Percentiles rank a stretch among this genome's conserved stretches.
These are phyloP conservation scores for Protomyces inouyei DNA, from an alignment of 1,139 yeast species.

Conservation along the genomic window DNA sequence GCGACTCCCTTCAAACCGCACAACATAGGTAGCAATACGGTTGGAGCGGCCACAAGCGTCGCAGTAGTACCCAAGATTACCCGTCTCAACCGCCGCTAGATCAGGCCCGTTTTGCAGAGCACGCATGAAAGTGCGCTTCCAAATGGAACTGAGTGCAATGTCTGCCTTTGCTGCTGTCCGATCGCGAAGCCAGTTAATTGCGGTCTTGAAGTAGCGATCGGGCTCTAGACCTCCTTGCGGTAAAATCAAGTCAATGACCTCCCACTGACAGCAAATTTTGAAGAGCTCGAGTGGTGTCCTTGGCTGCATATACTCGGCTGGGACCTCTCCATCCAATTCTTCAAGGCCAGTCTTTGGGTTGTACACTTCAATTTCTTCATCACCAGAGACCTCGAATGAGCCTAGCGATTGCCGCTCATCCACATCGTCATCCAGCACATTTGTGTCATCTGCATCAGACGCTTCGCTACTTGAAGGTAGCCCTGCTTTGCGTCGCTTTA, in stretches of 20 bases:
- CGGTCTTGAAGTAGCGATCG: constrained; percentile 22
- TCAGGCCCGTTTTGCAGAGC: constrained; percentile 20
- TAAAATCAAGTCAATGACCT: constrained; percentile 11
- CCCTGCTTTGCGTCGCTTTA: constrained; percentile 20
- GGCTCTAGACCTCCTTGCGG: constrained; percentile 23
- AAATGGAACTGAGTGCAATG: constrained; percentile 12
- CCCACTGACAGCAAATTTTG: constrained; percentile 24
- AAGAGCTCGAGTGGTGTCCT: constrained; percentile 16
- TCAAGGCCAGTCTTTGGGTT: not conserved
- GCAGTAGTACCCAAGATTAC: constrained; percentile 21
- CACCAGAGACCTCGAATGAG: not conserved
- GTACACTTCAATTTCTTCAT: not conserved
- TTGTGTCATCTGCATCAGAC: not conserved
- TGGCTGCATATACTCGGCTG: constrained; percentile 17
- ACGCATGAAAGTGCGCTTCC: constrained; percentile 10
- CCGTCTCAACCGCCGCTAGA: constrained; percentile 14
- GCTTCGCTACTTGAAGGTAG: constrained; percentile 8
- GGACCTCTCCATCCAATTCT: constrained; percentile 1
- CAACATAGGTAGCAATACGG: constrained; percentile 18
- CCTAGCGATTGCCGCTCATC: not conserved
- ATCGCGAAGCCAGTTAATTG: constrained; percentile 20
- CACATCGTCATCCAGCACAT: not conserved
- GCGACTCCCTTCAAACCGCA: constrained; percentile 17
- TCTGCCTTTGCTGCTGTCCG: constrained; percentile 18
- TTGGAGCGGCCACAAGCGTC: constrained; percentile 22